A percentile compares a stretch with the other conserved stretches of the same genome.
Evolutionary conservation across 2,329 filamentous ascomycete genomes (phyloP).

Genomic region (Stemphylium lycopersici): DNA sequence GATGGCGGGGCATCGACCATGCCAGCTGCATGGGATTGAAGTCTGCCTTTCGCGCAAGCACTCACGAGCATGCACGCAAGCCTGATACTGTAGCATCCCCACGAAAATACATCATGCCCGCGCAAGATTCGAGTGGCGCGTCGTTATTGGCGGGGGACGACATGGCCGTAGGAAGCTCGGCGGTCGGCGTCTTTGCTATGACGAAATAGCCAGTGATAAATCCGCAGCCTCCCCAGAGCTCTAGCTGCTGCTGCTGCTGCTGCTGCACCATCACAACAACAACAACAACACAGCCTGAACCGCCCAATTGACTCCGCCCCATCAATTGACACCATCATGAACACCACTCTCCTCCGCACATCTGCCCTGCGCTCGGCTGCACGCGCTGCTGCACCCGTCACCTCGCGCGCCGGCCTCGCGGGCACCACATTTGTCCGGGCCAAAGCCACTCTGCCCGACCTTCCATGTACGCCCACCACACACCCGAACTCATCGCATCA

Average conservation of each 20-base stretch:
- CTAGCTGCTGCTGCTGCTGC: not conserved
- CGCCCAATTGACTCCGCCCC: conserved; percentile 28
- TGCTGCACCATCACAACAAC: too few species aligned
- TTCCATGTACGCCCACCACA: conserved; percentile 66
- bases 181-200: conserved; percentile 27
- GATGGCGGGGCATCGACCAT: conserved; percentile 10
- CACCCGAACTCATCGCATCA: not conserved
- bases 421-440: conserved; percentile 78
- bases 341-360: conserved; percentile 75
- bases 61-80: not conserved
- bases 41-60: too few species aligned
- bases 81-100: not conserved
- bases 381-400: conserved; percentile 68
- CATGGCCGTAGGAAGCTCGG: conserved; percentile 21
- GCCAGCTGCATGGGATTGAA: not conserved
- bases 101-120: not conserved
- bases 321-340: conserved; percentile 63
- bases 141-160: conserved; percentile 19
- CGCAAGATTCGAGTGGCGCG: not conserved
- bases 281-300: conserved; percentile 7
- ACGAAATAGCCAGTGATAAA: conserved; percentile 33
- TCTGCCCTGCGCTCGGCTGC: conserved; percentile 73
- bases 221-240: conserved; percentile 17
- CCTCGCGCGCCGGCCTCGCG: conserved; percentile 67
- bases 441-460: conserved; percentile 93